These are phyloP conservation scores for Tolypocladium endophyticum DNA, from an alignment of 2,329 filamentous ascomycete species.

Conservation along the genomic window DNA sequence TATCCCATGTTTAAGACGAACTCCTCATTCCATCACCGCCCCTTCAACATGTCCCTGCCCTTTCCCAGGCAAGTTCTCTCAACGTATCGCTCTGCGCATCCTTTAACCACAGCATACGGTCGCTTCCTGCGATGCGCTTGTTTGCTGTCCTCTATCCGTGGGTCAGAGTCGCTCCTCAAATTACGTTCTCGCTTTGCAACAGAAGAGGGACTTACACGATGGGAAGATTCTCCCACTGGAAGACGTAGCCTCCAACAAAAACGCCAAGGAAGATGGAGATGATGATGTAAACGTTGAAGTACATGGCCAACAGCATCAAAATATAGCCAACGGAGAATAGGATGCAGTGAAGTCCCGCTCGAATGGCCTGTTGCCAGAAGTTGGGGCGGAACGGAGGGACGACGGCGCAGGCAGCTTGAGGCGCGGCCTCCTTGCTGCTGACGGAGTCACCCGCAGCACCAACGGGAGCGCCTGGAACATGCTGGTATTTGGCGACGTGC, in stretches of 20 bases:
- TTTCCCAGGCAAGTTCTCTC: background rate
- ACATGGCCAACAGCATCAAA: constrained; percentile 60
- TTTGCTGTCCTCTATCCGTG: constrained; percentile 10
- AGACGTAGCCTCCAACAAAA: constrained; percentile 61
- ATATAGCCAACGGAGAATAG: constrained; percentile 72
- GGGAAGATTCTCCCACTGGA: constrained; percentile 54
- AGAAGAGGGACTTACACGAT: constrained; percentile 13
- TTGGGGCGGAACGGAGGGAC: constrained; percentile 42
- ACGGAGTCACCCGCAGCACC: constrained; percentile 8
- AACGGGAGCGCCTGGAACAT: constrained; percentile 4
- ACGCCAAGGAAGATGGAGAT: constrained; percentile 72
- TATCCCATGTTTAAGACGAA: background rate
- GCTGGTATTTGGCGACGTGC: constrained; percentile 26
- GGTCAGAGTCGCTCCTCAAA: background rate
- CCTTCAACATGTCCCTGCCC: background rate
- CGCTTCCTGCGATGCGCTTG: constrained; percentile 24
- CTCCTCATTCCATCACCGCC: background rate
- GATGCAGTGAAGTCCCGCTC: constrained; percentile 56
- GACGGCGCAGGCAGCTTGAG: constrained; percentile 3
- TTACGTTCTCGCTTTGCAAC: background rate
- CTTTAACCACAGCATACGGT: constrained; percentile 31
- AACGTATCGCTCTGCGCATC: background rate
- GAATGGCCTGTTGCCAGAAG: constrained; percentile 52
- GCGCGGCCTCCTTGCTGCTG: constrained; percentile 10
- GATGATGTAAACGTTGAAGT: constrained; percentile 64